A percentile compares a stretch with the other conserved stretches of the same genome.
phyloP scores from a whole-genome alignment of 1,284 basidiomycete genomes.

The Boletus putidus region DNA sequence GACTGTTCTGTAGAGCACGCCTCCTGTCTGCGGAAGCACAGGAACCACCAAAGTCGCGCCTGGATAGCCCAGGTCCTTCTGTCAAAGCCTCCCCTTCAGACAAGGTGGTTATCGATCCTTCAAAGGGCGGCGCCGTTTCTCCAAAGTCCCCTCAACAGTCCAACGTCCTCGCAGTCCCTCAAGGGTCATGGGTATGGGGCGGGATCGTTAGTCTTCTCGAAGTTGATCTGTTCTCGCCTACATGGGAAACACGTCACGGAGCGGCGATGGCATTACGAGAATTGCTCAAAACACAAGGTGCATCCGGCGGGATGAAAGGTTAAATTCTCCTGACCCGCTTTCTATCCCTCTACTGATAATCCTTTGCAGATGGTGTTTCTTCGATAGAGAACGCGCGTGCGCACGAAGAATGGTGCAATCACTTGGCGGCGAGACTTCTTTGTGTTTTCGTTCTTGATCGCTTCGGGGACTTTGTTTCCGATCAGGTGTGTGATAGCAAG shows the following conservation, averaged over 20 bases:
- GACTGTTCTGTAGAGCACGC: slow-evolving; percentile 53
- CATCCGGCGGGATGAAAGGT: slow-evolving; percentile 80
- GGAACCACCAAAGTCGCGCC: slow-evolving; percentile 47
- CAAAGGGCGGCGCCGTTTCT: slow-evolving; percentile 77
- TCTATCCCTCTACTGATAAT: slow-evolving; percentile 3
- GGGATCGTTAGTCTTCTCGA: slow-evolving; percentile 82
- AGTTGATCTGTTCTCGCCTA: slow-evolving; percentile 82
- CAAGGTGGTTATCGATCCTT: slow-evolving; percentile 71
- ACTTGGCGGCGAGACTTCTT: slow-evolving; percentile 83
- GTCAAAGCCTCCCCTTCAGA: slow-evolving; percentile 46
- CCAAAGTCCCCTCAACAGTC: slow-evolving; percentile 73
- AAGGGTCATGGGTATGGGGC: slow-evolving; percentile 88
- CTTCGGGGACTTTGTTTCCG: slow-evolving; percentile 97
- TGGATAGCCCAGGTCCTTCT: slow-evolving; percentile 54
- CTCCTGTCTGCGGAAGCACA: slow-evolving; percentile 61
- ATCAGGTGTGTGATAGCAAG: slow-evolving; percentile 57
- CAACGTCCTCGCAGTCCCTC: slow-evolving; percentile 68
- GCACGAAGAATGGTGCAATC: slow-evolving; percentile 89
- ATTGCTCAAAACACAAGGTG: slow-evolving; percentile 83
- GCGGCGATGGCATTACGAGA: slow-evolving; percentile 92
- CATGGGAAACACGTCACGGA: slow-evolving; percentile 96
- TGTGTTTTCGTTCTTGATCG: slow-evolving; percentile 94
- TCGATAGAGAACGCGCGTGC: slow-evolving; percentile 59
- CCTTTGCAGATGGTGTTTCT: slow-evolving; percentile 47
- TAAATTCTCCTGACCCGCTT: slow-evolving; percentile 8